Evolutionary conservation across 2,329 filamentous ascomycete species (phyloP).

Genomic region (Piedraia hortae): DNA sequence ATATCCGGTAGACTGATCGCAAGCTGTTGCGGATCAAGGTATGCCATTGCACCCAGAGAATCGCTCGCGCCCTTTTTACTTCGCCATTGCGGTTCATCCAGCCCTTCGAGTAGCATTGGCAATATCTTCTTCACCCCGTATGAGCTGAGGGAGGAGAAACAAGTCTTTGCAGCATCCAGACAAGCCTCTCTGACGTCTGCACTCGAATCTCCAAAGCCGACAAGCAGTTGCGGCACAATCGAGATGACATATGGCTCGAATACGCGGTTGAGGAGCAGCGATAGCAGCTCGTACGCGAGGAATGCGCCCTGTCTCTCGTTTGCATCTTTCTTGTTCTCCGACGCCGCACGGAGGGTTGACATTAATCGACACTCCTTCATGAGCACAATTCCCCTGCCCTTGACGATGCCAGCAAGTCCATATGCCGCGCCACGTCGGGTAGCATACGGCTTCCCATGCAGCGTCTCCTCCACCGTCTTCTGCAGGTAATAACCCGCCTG

Average conservation of each 20-base stretch:
- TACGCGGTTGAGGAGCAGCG: constrained; percentile 55
- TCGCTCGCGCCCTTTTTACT: constrained; percentile 97
- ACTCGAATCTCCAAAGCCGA: constrained; percentile 67
- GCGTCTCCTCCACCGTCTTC: constrained; percentile 52
- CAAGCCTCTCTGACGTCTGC: constrained; percentile 80
- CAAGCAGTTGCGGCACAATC: constrained; percentile 70
- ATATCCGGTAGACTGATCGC: constrained; percentile 82
- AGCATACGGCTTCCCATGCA: constrained; percentile 78
- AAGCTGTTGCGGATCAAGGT: constrained; percentile 83
- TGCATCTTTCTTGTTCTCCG: constrained; percentile 86
- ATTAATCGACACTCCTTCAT: constrained; percentile 69
- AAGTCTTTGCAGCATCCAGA: constrained; percentile 76
- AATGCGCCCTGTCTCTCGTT: constrained; percentile 73
- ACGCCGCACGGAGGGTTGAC: constrained; percentile 47
- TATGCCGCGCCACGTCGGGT: constrained; percentile 79
- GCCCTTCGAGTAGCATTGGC: constrained; percentile 66
- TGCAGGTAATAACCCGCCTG: constrained; percentile 58
- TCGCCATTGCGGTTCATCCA: constrained; percentile 90
- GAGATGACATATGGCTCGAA: constrained; percentile 96
- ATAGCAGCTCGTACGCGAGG: constrained; percentile 72
- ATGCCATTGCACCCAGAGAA: constrained; percentile 90
- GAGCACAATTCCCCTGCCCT: constrained; percentile 59
- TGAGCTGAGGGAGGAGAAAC: constrained; percentile 77
- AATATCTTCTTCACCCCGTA: constrained; percentile 89
- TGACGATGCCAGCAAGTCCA: constrained; percentile 69